These are phyloP conservation scores for Ochromonas danica DNA, from an alignment of 108 stramenopile species.

Conservation along the genomic window DNA sequence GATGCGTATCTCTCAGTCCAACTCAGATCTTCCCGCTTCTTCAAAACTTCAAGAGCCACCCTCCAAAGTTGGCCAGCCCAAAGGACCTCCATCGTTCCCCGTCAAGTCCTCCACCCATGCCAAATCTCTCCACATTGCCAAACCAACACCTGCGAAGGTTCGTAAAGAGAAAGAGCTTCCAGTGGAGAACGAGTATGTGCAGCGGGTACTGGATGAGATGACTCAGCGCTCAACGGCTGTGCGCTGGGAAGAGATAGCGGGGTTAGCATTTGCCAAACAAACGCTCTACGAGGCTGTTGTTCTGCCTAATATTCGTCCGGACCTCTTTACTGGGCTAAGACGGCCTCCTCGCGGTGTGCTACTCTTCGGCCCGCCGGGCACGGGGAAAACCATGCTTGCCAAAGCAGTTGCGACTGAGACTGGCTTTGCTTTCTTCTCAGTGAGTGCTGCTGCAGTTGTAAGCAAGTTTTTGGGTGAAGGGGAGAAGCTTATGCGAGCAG, in stretches of 20 bases:
- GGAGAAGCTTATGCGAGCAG: constrained; percentile 30
- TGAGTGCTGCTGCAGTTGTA: neutral
- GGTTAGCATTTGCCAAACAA: constrained; percentile 62
- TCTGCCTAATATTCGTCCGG: constrained; percentile 86
- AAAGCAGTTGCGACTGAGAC: constrained; percentile 36
- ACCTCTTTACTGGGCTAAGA: constrained; percentile 83
- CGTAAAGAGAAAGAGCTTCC: neutral
- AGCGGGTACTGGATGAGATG: neutral
- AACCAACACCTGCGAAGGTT: neutral
- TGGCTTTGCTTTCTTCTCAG: constrained; percentile 18
- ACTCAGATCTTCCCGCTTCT: neutral
- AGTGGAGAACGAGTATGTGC: neutral
- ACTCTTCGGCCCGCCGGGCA: constrained; percentile 31
- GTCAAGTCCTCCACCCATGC: neutral
- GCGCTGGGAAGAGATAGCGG: constrained; percentile 32
- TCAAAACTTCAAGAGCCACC: neutral
- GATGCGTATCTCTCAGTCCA: neutral
- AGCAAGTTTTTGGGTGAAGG: constrained; percentile 32
- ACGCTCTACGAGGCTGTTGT: constrained; percentile 81
- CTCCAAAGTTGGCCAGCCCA: neutral
- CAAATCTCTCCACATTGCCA: neutral
- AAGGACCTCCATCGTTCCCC: neutral
- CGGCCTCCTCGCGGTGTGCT: constrained; percentile 70
- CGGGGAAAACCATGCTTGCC: constrained; percentile 31
- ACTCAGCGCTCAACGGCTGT: neutral